Evolutionary conservation across 805 yeast species (phyloP).

Genomic region (Cyberlindnera mrakii): DNA sequence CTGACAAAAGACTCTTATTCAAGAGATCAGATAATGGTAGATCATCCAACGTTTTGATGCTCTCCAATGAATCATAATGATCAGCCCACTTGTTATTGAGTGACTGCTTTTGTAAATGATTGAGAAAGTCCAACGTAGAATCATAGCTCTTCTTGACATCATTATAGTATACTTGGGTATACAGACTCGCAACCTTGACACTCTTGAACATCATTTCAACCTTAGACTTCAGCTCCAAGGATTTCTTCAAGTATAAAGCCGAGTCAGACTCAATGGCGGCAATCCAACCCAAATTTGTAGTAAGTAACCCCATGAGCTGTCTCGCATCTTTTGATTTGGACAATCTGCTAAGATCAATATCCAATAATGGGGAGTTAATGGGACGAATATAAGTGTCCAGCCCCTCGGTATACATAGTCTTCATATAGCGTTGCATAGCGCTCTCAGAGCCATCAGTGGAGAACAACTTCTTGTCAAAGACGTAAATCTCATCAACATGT

Average conservation of each 20-base stretch:
- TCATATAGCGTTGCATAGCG: slow-evolving; percentile 14
- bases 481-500: slow-evolving; percentile 50
- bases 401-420: slow-evolving; percentile 3
- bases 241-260: slow-evolving; percentile 26
- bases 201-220: slow-evolving; percentile 39
- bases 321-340: slow-evolving; percentile 16
- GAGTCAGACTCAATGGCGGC: slow-evolving; percentile 39
- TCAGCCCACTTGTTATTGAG: slow-evolving; percentile 24
- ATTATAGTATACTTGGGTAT: slow-evolving; percentile 40
- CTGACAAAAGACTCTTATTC: slow-evolving; percentile 23
- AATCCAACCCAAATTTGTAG: slow-evolving; percentile 47
- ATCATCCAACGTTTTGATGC: slow-evolving; percentile 6
- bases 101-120: slow-evolving; percentile 36
- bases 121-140: slow-evolving; percentile 31
- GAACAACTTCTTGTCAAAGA: slow-evolving; percentile 58
- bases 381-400: slow-evolving; percentile 26
- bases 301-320: slow-evolving; percentile 28
- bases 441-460: slow-evolving; percentile 23
- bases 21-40: slow-evolving; percentile 11
- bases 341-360: slow-evolving; percentile 17
- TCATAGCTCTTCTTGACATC: slow-evolving; percentile 44
- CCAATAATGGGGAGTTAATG: slow-evolving; percentile 30
- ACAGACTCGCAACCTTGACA: slow-evolving; percentile 41
- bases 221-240: slow-evolving; percentile 27
- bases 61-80: slow-evolving; percentile 6